Percentiles rank a stretch among this genome's conserved stretches.
Evolutionary conservation across 2,329 filamentous ascomycete species (phyloP).

Genomic region (Curvularia lunata): DNA sequence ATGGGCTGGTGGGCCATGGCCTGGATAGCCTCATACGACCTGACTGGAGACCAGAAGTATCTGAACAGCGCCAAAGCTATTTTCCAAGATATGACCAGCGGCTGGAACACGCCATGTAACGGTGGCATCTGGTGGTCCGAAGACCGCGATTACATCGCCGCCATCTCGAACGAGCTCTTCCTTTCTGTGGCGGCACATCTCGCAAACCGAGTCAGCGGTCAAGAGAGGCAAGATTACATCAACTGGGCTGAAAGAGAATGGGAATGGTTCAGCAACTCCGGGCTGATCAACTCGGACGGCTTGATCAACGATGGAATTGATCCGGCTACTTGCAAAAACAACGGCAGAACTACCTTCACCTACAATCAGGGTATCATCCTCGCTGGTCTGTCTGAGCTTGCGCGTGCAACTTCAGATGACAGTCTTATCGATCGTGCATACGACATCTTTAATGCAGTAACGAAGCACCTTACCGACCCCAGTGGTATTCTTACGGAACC

Average conservation of each 20-base stretch:
- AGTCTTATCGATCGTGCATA: constrained; percentile 33
- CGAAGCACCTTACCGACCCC: constrained; percentile 29
- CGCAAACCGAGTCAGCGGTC: constrained; percentile 55
- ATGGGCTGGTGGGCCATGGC: constrained; percentile 70
- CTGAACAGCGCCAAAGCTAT: constrained; percentile 61
- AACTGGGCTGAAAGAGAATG: constrained; percentile 59
- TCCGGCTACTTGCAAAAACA: constrained; percentile 57
- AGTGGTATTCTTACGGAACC: constrained; percentile 46
- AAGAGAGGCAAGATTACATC: constrained; percentile 52
- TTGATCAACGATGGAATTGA: constrained; percentile 64
- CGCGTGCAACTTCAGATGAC: constrained; percentile 50
- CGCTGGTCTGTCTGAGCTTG: constrained; percentile 61
- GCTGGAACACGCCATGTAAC: constrained; percentile 56
- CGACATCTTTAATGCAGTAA: constrained; percentile 36
- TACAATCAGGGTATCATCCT: constrained; percentile 68
- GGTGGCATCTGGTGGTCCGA: constrained; percentile 66
- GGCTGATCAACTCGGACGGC: constrained; percentile 59
- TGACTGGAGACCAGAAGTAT: constrained; percentile 60
- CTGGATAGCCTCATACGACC: constrained; percentile 64
- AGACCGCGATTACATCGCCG: constrained; percentile 59
- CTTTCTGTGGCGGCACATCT: constrained; percentile 61
- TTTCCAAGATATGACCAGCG: constrained; percentile 63
- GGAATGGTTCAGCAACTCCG: constrained; percentile 59
- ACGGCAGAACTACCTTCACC: constrained; percentile 58
- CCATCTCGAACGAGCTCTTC: constrained; percentile 66